Base-by-base conservation (phyloP, 169 alveolate genomes). In the Ophryocystis elektroscirrha region DNA sequence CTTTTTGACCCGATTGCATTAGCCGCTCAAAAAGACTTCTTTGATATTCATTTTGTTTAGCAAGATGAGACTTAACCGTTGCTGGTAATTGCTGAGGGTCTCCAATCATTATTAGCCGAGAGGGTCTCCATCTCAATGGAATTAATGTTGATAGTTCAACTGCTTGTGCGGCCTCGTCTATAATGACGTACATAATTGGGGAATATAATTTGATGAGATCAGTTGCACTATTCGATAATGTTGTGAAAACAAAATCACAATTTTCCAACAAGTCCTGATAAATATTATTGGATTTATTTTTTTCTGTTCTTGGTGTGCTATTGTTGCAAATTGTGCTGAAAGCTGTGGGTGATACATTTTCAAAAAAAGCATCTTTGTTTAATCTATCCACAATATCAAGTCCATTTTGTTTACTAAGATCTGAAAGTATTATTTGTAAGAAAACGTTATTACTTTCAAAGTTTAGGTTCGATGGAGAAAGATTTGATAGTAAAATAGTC, bases 51-150 rank as follows among this genome's bases (percentile, higher is more conserved):
- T 60, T 64, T 27, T 56, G 57, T 25, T 64, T 69, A 22, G 84
- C 82, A 35, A 54, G 73, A 39, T 72, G 48, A 2, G 88, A 76
- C 61, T 85, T 78, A 5, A 86, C 88, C 4, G 96, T 86, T 5
- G 97, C 94, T 16, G 97, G 92, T 36, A 85, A 74, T 74, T 89
- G 93, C 69, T 84, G 83, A 45, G 91, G 95, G 63, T 85, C 96
- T 2, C 97, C 97, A 5, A 86, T 87, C 64, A 85, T 71, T 16
- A 89, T 76, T 44, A 82, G 71, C 56, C 90, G 67, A 43, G 68
- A 75, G 2, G 42, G 30, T 20, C 37, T 44, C 2, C 23, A 47
- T 1, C 64, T 49, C 27, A 56, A 37, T 1, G 68, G 67, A 12
- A 63, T 63, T 42, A 69, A 32, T 2, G 72, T 61, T n/a, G 69